phyloP scores from a whole-genome alignment of 23 red algal genomes.

The Pyropia yezoensis region DNA sequence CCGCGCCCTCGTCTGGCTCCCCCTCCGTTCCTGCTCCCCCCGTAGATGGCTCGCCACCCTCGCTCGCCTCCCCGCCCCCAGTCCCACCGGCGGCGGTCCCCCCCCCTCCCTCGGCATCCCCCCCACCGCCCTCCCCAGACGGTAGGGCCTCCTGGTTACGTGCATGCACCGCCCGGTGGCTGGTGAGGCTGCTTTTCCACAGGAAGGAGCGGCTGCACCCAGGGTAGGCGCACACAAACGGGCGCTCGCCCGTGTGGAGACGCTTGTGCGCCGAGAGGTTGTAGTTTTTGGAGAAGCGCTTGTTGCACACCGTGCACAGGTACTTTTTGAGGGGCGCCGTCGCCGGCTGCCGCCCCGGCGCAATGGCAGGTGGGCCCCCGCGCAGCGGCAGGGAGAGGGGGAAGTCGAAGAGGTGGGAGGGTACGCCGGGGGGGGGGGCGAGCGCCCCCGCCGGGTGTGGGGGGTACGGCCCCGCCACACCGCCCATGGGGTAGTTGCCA shows the following conservation, averaged over 20 bases:
- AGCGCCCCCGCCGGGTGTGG: neutral
- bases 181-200: constrained; percentile 50
- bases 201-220: constrained; percentile 58
- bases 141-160: constrained; percentile 26
- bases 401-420: neutral
- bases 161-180: constrained; percentile 43
- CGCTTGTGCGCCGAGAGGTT: constrained; percentile 70
- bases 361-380: neutral
- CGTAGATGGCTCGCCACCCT: too few species aligned
- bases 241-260: constrained; percentile 62
- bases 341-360: neutral
- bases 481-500: neutral
- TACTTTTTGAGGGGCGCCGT: constrained; percentile 29
- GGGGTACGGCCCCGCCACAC: neutral
- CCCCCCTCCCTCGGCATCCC: too few species aligned
- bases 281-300: constrained; percentile 75
- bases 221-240: constrained; percentile 58
- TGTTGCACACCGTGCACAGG: constrained; percentile 36
- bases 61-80: too few species aligned
- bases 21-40: too few species aligned
- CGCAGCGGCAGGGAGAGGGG: neutral
- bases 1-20: too few species aligned
- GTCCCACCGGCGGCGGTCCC: too few species aligned
- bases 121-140: too few species aligned
- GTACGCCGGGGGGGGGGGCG: neutral